These are phyloP conservation scores for Hypoxylon fragiforme DNA, from an alignment of 495 filamentous ascomycete species.

Conservation along the genomic window DNA sequence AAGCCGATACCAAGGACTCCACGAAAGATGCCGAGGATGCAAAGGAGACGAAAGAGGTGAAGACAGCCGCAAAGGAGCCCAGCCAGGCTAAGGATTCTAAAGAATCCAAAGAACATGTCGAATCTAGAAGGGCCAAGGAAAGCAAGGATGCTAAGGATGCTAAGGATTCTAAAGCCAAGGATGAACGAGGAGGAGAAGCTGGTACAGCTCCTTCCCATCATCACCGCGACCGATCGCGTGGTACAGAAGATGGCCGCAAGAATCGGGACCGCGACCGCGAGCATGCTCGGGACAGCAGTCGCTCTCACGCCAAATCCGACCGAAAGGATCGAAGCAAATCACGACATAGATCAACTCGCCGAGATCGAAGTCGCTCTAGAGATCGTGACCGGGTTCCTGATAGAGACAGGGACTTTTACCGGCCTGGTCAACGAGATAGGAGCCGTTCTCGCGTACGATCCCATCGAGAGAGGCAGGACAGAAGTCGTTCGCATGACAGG, in stretches of 20 bases:
- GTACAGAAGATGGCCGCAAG: conserved; percentile 11
- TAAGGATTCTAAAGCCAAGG: conserved; percentile 21
- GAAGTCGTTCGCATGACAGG: conserved; percentile 36
- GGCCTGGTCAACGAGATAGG: conserved; percentile 38
- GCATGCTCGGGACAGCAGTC: conserved; percentile 34
- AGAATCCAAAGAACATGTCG: conserved; percentile 10
- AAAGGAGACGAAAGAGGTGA: conserved; percentile 28
- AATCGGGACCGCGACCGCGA: conserved; percentile 21
- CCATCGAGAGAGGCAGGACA: conserved; percentile 31
- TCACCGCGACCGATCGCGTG: conserved; percentile 20
- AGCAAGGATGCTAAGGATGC: conserved; percentile 26
- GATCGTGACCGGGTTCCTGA: conserved; percentile 39
- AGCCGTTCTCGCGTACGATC: conserved; percentile 36
- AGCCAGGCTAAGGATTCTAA: conserved; percentile 27
- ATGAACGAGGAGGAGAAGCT: conserved; percentile 39
- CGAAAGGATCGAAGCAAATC: conserved; percentile 33
- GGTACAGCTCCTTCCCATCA: conserved; percentile 39
- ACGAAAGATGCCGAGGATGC: conserved; percentile 19
- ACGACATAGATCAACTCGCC: conserved; percentile 29
- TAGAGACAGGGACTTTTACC: conserved; percentile 38
- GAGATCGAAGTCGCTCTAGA: conserved; percentile 39
- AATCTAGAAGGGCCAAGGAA: conserved; percentile 32
- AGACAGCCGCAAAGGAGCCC: conserved; percentile 22
- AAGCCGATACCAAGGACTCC: conserved; percentile 35
- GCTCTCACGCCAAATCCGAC: conserved; percentile 20